Base-by-base conservation (phyloP, 306 rosid species). In the Prinsepia uniflora region DNA sequence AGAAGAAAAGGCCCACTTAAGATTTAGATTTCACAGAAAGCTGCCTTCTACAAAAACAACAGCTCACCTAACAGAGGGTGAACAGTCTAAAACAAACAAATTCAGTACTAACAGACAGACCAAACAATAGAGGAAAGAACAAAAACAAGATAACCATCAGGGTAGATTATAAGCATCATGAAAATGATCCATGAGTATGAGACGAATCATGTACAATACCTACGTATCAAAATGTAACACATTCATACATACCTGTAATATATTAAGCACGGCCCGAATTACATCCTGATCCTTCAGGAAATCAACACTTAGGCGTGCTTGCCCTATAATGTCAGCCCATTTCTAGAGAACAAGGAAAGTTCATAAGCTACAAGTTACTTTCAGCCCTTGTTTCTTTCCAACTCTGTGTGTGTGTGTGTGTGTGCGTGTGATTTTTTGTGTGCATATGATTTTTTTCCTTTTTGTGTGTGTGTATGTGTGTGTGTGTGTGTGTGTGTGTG, bases 271-370 rank as follows among this genome's bases (percentile, higher is more conserved):
- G 2, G 97, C 89, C 60, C 96, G 82, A 77, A 91, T 89, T 48
- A 91, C 96, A 24, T 89, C 92, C 69, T 86, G 97, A 84, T 89
- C 97, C 90, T 95, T 91, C 65, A 95, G 77, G 72, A 81, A 86
- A 7, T 91, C 96, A 76, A 84, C 96, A 84, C 91, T 86, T 80
- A 84, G 81, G 73, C 93, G 96, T 3, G 99, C 99, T 84, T 89
- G 95, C 24, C 97, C 96, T 50, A 95, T 91, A 72, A 95, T 91
- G 82, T 91, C 97, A 62, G 75, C 73, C 99, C 99, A 95, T 91
- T 84, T 95, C 99, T 95, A 90, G 74, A 77, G 20, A 65, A 45
- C 64, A 70, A 34, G 20, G 18, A 13, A 73, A 53, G 44, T 73
- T 22, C 50, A 14, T 57, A 53, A 36, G 39, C 50, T 41, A 64